phyloP scores from a whole-genome alignment of 2,329 filamentous ascomycete species.

The Penicillium sp. region DNA sequence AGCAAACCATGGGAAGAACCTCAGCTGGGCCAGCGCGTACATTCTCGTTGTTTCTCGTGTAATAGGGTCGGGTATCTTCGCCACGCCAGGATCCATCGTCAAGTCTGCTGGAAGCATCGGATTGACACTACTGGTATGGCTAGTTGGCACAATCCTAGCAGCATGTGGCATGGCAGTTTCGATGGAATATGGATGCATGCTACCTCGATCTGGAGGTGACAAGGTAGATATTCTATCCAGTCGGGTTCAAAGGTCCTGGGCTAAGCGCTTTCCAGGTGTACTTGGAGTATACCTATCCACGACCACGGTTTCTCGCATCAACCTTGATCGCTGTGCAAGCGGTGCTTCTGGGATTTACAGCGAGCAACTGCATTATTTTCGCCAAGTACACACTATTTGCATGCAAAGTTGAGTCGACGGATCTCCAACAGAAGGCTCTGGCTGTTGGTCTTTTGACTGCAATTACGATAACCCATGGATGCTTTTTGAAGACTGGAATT shows the following conservation, averaged over 20 bases:
- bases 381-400: conserved; percentile 62
- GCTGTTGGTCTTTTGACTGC: conserved; percentile 54
- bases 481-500: conserved; percentile 55
- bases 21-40: conserved; percentile 61
- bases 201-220: conserved; percentile 63
- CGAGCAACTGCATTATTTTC: conserved; percentile 66
- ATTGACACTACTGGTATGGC: conserved; percentile 59
- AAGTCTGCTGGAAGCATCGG: conserved; percentile 63
- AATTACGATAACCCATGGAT: conserved; percentile 57
- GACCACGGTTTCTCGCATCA: conserved; percentile 60
- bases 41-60: conserved; percentile 65
- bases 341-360: conserved; percentile 62
- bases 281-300: conserved; percentile 63
- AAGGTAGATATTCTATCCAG: conserved; percentile 50
- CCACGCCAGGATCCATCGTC: conserved; percentile 64
- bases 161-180: conserved; percentile 59
- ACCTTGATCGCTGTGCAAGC: conserved; percentile 61
- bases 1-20: conserved; percentile 54
- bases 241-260: conserved; percentile 49
- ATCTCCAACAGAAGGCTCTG: conserved; percentile 52
- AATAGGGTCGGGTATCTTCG: conserved; percentile 68
- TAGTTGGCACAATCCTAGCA: conserved; percentile 58
- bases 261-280: conserved; percentile 57
- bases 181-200: conserved; percentile 66
- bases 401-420: conserved; percentile 49